phyloP scores from a whole-genome alignment of 495 filamentous ascomycete species.

The Cercophora samala region DNA sequence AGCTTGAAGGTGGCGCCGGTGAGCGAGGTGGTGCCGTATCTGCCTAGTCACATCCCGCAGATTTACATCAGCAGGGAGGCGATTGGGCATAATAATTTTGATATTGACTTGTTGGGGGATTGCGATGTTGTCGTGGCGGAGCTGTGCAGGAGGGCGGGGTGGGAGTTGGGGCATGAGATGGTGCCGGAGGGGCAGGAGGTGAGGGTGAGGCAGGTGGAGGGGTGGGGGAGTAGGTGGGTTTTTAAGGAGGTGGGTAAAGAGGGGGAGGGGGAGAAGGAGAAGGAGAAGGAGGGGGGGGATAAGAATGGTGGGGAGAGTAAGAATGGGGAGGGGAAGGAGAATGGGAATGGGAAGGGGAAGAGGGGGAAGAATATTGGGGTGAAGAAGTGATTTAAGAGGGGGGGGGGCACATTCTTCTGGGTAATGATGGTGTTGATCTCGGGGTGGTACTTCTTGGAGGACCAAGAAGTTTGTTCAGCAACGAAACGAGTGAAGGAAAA shows the following conservation, averaged over 20 bases:
- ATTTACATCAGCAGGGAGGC: slow-evolving; percentile 91
- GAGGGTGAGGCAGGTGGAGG: slow-evolving; percentile 24
- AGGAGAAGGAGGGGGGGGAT: not conserved
- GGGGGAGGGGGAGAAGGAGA: not conserved
- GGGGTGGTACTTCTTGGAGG: too few relatives aligned
- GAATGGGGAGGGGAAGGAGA: not conserved
- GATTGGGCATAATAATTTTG: slow-evolving; percentile 86
- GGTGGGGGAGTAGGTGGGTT: not conserved
- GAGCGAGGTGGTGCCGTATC: slow-evolving; percentile 77
- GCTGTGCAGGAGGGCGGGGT: slow-evolving; percentile 78
- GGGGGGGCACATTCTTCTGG: too few relatives aligned
- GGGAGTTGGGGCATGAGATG: slow-evolving; percentile 89
- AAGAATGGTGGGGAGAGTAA: not conserved
- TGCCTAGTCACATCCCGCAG: slow-evolving; percentile 79
- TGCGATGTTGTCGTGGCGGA: slow-evolving; percentile 90
- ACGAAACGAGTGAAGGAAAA: too few relatives aligned
- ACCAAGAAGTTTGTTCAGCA: too few relatives aligned
- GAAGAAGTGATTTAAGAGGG: not conserved
- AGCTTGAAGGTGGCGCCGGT: slow-evolving; percentile 96
- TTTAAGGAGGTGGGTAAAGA: not conserved
- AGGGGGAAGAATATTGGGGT: not conserved
- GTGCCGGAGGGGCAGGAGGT: slow-evolving; percentile 61
- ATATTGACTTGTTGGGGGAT: slow-evolving; percentile 89
- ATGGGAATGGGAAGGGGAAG: not conserved
- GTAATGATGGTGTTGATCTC: too few relatives aligned